Percentiles rank a stretch among this genome's conserved stretches.
These are phyloP conservation scores for Scutellaria baicalensis DNA, from an alignment of 257 asterid genomes.

Conservation along the genomic window DNA sequence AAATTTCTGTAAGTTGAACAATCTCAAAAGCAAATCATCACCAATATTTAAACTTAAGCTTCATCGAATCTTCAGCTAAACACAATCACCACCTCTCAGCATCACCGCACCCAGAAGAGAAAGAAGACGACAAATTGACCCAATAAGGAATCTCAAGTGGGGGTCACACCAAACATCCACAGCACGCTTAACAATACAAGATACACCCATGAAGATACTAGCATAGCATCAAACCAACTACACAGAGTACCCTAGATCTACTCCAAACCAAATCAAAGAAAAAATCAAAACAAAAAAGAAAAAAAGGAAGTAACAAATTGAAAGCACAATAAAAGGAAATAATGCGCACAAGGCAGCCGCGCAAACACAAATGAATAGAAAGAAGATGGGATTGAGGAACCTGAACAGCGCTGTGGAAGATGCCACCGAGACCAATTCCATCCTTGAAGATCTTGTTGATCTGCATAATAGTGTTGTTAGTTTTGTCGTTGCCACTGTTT, in stretches of 20 bases:
- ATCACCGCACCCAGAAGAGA: background rate
- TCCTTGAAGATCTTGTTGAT: slow-evolving; percentile 96
- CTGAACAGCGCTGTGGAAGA: slow-evolving; percentile 99
- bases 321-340: background rate
- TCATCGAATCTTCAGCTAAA: background rate
- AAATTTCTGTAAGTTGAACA: background rate
- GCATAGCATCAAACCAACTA: slow-evolving; percentile 1
- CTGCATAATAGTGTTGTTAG: slow-evolving; percentile 87
- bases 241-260: slow-evolving; percentile 33
- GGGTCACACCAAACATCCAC: background rate
- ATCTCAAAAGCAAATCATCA: background rate
- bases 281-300: background rate
- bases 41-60: background rate
- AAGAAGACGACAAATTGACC: background rate
- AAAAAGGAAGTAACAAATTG: background rate
- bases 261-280: background rate
- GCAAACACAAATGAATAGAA: background rate
- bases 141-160: background rate
- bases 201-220: background rate
- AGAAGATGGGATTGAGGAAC: slow-evolving; percentile 12
- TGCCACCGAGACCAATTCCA: slow-evolving; percentile 97
- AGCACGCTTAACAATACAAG: background rate
- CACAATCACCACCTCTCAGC: background rate
- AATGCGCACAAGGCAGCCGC: background rate
- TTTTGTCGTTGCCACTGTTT: slow-evolving; percentile 80